phyloP scores from a whole-genome alignment of 2,329 filamentous ascomycete genomes.

The Malbranchea zuffiana region DNA sequence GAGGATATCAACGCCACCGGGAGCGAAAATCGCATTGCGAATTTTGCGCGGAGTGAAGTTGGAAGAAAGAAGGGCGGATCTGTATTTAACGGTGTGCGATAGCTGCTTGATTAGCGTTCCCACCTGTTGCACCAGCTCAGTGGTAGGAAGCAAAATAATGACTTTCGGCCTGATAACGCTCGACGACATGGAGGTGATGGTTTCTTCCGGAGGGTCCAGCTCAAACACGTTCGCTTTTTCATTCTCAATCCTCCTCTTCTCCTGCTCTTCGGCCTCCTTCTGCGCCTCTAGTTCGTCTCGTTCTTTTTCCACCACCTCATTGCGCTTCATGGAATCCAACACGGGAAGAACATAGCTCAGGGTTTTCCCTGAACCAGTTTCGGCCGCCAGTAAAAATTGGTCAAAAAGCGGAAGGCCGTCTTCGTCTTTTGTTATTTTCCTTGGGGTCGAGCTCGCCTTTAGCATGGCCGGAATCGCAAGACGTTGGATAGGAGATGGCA shows the following conservation, averaged over 20 bases:
- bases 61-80: slow-evolving; percentile 70
- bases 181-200: slow-evolving; percentile 61
- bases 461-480: slow-evolving; percentile 77
- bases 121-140: slow-evolving; percentile 85
- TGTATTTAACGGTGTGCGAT: slow-evolving; percentile 78
- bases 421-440: slow-evolving; percentile 29
- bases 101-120: slow-evolving; percentile 68
- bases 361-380: slow-evolving; percentile 96
- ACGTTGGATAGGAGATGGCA: slow-evolving; percentile 79
- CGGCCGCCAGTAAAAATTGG: slow-evolving; percentile 76
- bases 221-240: slow-evolving; percentile 48
- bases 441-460: slow-evolving; percentile 25
- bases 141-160: slow-evolving; percentile 80
- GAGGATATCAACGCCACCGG: slow-evolving; percentile 70
- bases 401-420: slow-evolving; percentile 41
- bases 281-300: slow-evolving; percentile 46
- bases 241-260: slow-evolving; percentile 30
- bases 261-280: slow-evolving; percentile 52
- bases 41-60: slow-evolving; percentile 67
- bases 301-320: slow-evolving; percentile 53
- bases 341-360: slow-evolving; percentile 80
- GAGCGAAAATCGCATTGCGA: slow-evolving; percentile 70
- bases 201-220: slow-evolving; percentile 48
- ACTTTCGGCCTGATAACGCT: slow-evolving; percentile 64
- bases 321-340: slow-evolving; percentile 72